phyloP scores from a whole-genome alignment of 1,284 basidiomycete genomes.

The Melanopsichium pennsylvanicum region DNA sequence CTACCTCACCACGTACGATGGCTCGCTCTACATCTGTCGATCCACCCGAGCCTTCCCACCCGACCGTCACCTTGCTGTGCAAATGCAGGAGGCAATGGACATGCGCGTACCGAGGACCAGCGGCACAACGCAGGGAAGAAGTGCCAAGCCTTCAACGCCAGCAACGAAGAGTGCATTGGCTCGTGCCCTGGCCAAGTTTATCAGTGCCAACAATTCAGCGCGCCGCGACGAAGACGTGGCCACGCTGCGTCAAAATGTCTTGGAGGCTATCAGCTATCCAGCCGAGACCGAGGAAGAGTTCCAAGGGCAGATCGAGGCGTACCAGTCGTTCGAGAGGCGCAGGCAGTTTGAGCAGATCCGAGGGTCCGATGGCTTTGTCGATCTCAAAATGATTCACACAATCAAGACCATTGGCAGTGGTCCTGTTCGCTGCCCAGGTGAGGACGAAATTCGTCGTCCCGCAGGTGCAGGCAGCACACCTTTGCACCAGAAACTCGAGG shows the following conservation, averaged over 20 bases:
- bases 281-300: constrained; percentile 47
- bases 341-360: constrained; percentile 76
- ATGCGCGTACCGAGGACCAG: constrained; percentile 36
- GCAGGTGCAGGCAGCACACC: background rate
- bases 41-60: constrained; percentile 74
- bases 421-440: constrained; percentile 43
- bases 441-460: constrained; percentile 32
- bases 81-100: constrained; percentile 32
- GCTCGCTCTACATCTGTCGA: constrained; percentile 74
- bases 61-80: constrained; percentile 71
- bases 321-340: constrained; percentile 58
- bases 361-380: constrained; percentile 74
- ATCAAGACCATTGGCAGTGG: constrained; percentile 70
- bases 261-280: constrained; percentile 49
- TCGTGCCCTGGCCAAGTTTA: constrained; percentile 33
- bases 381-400: constrained; percentile 74
- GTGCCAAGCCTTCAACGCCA: constrained; percentile 2
- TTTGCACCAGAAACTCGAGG: constrained; percentile 11
- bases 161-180: constrained; percentile 19
- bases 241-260: constrained; percentile 63
- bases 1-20: constrained; percentile 78
- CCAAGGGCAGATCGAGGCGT: constrained; percentile 50
- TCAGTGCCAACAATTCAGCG: constrained; percentile 37
- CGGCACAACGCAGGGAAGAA: constrained; percentile 12
- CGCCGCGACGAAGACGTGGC: constrained; percentile 58